phyloP scores from a whole-genome alignment of 2,329 filamentous ascomycete species.

The Cercospora zeina region DNA sequence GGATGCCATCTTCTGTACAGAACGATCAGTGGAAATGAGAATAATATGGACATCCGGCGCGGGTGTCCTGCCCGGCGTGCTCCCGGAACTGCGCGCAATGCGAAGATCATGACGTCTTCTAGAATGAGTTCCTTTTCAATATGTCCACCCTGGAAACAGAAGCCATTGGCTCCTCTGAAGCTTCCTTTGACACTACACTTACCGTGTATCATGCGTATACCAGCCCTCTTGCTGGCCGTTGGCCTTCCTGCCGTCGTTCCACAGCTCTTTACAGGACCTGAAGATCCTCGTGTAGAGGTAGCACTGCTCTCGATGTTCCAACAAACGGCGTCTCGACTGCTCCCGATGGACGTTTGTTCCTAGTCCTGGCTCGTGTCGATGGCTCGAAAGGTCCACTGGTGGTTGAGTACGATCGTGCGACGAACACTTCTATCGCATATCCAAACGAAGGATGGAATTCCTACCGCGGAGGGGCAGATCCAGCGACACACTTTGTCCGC shows the following conservation, averaged over 20 bases:
- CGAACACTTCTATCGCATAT: constrained; percentile 33
- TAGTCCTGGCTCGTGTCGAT: constrained; percentile 16
- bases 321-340: constrained; percentile 18
- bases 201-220: background rate
- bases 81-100: background rate
- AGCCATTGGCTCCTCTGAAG: background rate
- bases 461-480: constrained; percentile 33
- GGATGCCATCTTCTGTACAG: no score
- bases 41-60: background rate
- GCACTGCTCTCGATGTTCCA: constrained; percentile 14
- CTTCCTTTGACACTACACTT: background rate
- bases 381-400: constrained; percentile 6
- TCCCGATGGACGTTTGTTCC: constrained; percentile 14
- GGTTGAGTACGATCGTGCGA: constrained; percentile 10
- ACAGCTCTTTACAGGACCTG: background rate
- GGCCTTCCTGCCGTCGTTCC: background rate
- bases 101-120: constrained; percentile 1
- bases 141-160: background rate
- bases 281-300: constrained; percentile 11
- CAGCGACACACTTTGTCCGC: constrained; percentile 31
- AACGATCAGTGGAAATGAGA: background rate
- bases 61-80: background rate
- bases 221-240: background rate
- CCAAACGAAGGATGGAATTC: constrained; percentile 38
- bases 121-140: background rate